Base-by-base conservation (phyloP, 148 eudicot species). In the Cornus kousa region DNA sequence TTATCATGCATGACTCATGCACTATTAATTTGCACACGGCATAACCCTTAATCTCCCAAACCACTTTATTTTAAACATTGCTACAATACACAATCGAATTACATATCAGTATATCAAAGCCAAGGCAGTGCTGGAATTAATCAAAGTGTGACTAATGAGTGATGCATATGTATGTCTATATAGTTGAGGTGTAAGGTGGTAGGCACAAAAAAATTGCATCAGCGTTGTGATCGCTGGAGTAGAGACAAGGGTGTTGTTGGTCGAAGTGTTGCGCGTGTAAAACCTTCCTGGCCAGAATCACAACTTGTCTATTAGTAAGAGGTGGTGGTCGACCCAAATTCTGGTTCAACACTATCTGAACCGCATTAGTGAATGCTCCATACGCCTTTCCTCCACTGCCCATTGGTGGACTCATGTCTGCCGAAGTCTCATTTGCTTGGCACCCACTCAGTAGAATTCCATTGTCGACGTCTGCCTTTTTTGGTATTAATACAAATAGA, bases 381-480 rank as follows among this genome's bases (percentile, higher is more conserved):
- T 80, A 87, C 7, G 93, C 85, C 50, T 71, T 83, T 0, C 83
- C 82, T 9, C 77, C 81, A 14, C 79, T 28, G 76, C 55, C 86
- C 68, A 70, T 50, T 13, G 75, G 39, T 35, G 37, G 37, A 9
- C 77, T 74, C 74, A 88, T 79, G 68, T 92, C 96, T 0, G 87
- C 89, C 4, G 89, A 88, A 1, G 87, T 83, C 84, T 92, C 91
- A 28, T 92, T 74, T 0, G 81, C 78, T 55, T 91, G 93, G 73
- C 93, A 90, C 14, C 96, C 96, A 57, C 93, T 91, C 0, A 91
- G 86, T 20, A 92, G 69, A 28, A 92, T 87, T 22, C 93, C 96
- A 2, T 73, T 79, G 68, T 92, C 96, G 37, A 2, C 37, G 37
- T 35, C 37, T 28, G 37, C 37, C 37, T 35, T 35, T 35, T 35